Conservation (phyloP, 2,329 filamentous ascomycete species). For the Beauveria bassiana region DNA sequence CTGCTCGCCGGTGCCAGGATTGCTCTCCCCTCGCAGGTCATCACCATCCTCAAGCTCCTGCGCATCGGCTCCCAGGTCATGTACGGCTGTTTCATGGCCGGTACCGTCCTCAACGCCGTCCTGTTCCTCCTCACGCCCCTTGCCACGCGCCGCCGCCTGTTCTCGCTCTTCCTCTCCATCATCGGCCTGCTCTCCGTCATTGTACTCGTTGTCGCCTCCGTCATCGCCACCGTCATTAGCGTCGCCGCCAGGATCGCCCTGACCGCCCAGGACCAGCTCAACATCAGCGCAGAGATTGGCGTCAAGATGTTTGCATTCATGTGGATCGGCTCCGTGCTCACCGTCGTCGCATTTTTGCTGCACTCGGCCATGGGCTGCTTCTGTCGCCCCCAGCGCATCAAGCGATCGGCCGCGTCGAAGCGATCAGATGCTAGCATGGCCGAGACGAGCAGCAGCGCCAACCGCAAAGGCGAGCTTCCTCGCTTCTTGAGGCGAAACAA, state of each 20-base stretch:
- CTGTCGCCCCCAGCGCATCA: conserved; percentile 34
- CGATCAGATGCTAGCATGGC: not conserved
- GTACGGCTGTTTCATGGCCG: conserved; percentile 79
- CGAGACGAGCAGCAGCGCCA: not conserved
- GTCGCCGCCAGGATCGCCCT: conserved; percentile 73
- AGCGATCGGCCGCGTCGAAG: conserved; percentile 5
- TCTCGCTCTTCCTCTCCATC: conserved; percentile 60
- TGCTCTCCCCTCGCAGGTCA: conserved; percentile 66
- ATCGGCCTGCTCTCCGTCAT: conserved; percentile 61
- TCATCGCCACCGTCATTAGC: conserved; percentile 78
- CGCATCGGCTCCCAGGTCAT: conserved; percentile 71
- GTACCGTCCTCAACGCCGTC: conserved; percentile 60
- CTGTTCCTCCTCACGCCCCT: conserved; percentile 60
- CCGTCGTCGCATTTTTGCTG: conserved; percentile 61
- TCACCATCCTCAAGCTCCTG: conserved; percentile 66
- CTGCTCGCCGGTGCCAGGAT: conserved; percentile 77
- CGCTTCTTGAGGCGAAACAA: not conserved
- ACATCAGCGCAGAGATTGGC: conserved; percentile 66
- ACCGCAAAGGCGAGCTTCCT: not conserved
- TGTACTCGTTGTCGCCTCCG: conserved; percentile 59
- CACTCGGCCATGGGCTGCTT: conserved; percentile 75
- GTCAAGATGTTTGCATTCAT: conserved; percentile 75
- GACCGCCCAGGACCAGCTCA: conserved; percentile 61
- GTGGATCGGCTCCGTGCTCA: conserved; percentile 70
- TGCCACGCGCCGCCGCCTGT: conserved; percentile 48